phyloP scores from a whole-genome alignment of 495 filamentous ascomycete genomes.

The Eremomyces bilateralis region DNA sequence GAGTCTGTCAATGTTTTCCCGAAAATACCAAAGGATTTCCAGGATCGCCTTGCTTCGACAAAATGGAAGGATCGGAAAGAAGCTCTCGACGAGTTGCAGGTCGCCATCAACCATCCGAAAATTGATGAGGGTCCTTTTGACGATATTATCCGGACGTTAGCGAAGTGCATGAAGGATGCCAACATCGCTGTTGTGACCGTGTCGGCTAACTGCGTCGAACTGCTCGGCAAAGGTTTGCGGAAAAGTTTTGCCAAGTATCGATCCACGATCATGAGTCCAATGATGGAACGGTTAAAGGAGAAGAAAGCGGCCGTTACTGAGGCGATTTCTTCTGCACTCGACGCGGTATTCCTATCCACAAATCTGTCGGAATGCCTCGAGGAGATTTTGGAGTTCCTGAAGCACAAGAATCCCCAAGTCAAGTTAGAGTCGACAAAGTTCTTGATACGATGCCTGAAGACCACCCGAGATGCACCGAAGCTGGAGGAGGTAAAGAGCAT shows the following conservation, averaged over 20 bases:
- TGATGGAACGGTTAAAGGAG: conserved; percentile 89
- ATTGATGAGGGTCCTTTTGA: conserved; percentile 82
- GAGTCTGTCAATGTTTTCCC: conserved; percentile 72
- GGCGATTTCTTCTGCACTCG: conserved; percentile 62
- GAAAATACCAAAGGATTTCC: conserved; percentile 65
- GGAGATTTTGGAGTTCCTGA: conserved; percentile 66
- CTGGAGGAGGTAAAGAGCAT: conserved; percentile 70
- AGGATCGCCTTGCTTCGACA: conserved; percentile 60
- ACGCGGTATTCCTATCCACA: conserved; percentile 66
- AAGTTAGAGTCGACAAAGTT: conserved; percentile 90
- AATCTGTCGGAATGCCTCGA: conserved; percentile 66
- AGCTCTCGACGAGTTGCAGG: conserved; percentile 61
- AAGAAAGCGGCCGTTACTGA: conserved; percentile 86
- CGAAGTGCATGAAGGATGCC: conserved; percentile 96
- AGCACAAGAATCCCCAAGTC: conserved; percentile 90
- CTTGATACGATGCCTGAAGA: conserved; percentile 67
- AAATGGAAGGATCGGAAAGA: conserved; percentile 99
- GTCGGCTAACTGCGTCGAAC: conserved; percentile 83
- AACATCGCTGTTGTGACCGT: conserved; percentile 89
- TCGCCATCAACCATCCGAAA: conserved; percentile 58
- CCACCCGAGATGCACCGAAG: conserved; percentile 57
- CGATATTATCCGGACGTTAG: conserved; percentile 59
- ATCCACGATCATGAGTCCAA: conserved; percentile 54
- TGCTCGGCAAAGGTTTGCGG: conserved; percentile 73
- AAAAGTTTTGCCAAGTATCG: conserved; percentile 63